phyloP scores from a whole-genome alignment of 352 stramenopile species.

The Albugo candida region DNA sequence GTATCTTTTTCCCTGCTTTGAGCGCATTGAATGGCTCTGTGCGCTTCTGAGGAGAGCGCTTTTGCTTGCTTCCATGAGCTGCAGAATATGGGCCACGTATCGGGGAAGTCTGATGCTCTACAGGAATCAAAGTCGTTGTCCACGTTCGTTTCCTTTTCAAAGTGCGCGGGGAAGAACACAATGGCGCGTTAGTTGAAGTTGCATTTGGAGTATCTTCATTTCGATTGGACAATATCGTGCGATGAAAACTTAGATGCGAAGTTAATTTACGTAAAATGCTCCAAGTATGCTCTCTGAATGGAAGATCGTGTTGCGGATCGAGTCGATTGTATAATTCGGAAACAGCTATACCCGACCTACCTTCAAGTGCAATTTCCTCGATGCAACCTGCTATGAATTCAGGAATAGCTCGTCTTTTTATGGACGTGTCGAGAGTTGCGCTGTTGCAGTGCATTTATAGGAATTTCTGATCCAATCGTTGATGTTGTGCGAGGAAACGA shows the following conservation, averaged over 20 bases:
- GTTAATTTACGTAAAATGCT: slow-evolving; percentile 31
- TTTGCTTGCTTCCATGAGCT: slow-evolving; percentile 10
- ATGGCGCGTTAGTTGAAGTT: neutral
- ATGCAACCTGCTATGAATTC: slow-evolving; percentile 54
- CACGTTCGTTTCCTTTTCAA: too few relatives aligned
- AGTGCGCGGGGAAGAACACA: neutral
- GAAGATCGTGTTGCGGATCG: slow-evolving; percentile 28
- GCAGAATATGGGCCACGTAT: neutral
- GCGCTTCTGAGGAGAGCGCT: slow-evolving; percentile 14
- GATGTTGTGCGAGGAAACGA: too few relatives aligned
- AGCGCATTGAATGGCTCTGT: neutral
- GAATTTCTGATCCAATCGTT: too few relatives aligned
- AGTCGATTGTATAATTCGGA: slow-evolving; percentile 33
- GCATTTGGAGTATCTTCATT: neutral
- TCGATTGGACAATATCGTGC: slow-evolving; percentile 18
- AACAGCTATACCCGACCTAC: slow-evolving; percentile 42
- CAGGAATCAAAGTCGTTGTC: neutral
- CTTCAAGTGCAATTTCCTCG: slow-evolving; percentile 63
- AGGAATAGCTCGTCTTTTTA: slow-evolving; percentile 17
- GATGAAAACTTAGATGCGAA: slow-evolving; percentile 35
- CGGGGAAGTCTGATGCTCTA: neutral
- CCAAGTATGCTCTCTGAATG: slow-evolving; percentile 42
- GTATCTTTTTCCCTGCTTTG: slow-evolving; percentile 18
- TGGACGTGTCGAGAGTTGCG: too few relatives aligned
- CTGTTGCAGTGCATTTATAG: too few relatives aligned